Conservation (phyloP, 331 rosid genomes). For the Phaseolus coccineus region DNA sequence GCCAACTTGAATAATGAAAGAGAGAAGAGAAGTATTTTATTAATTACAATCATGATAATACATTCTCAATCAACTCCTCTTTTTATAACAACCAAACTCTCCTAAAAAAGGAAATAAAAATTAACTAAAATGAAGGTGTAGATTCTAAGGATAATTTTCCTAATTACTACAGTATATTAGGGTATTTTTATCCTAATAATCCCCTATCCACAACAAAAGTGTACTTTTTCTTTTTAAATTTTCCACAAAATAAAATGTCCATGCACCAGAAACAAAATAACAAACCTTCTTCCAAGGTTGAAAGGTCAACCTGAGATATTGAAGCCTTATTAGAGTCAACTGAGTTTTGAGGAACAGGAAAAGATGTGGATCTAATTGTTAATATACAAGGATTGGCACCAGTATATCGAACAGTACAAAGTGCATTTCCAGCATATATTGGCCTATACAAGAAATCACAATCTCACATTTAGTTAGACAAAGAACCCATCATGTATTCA, state of each 20-base stretch:
- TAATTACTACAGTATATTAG: too few species aligned
- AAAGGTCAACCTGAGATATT: slow-evolving; percentile 91
- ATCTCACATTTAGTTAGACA: slow-evolving; percentile 34
- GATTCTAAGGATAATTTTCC: too few species aligned
- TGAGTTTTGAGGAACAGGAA: slow-evolving; percentile 55
- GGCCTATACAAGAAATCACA: slow-evolving; percentile 72
- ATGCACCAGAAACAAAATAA: slow-evolving; percentile 48
- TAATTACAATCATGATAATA: too few species aligned
- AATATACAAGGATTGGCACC: slow-evolving; percentile 87
- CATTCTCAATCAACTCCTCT: too few species aligned
- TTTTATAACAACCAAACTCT: too few species aligned
- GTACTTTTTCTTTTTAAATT: slow-evolving; percentile 31
- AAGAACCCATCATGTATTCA: slow-evolving; percentile 31
- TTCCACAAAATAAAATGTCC: slow-evolving; percentile 28
- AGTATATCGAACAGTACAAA: slow-evolving; percentile 75
- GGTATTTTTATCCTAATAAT: too few species aligned
- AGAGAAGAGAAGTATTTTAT: too few species aligned
- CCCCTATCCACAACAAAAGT: not conserved
- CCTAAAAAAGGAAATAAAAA: too few species aligned
- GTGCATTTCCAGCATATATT: slow-evolving; percentile 96
- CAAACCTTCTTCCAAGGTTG: slow-evolving; percentile 86
- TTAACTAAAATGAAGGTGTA: too few species aligned
- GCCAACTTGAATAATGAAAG: too few species aligned
- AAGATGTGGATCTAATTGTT: slow-evolving; percentile 87
- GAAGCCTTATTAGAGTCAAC: slow-evolving; percentile 66